Base-by-base conservation (phyloP, 306 rosid species). In the Astragalus glycyphyllos region DNA sequence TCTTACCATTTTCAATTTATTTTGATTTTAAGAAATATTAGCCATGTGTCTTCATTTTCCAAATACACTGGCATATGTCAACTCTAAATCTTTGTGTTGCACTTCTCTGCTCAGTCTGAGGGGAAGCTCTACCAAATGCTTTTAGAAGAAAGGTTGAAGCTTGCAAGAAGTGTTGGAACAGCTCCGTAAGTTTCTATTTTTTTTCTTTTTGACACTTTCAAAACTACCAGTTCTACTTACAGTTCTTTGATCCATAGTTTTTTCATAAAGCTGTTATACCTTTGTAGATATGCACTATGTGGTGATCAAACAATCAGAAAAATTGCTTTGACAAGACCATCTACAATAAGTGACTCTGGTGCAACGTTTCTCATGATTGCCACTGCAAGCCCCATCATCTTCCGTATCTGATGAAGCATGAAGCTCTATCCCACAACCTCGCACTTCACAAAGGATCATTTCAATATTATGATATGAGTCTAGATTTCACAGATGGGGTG, bases 131-230 rank as follows among this genome's bases (percentile, higher is more conserved):
- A 84, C 75, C 88, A 68, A 58, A 66, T 75, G 92, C 95, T 92
- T 84, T 82, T 92, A 54, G 96, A 87, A 76, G 98, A 87, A 85
- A 87, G 98, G 85, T 77, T 88, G 74, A 88, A 89, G 77, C 89
- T 89, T 44, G 95, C 98, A 68, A 82, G 87, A 80, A 47, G 77
- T 35, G 64, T 84, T 44, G 96, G 95, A 84, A 92, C 96, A 12
- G 98, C 98, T 45, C 95, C 95, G 98, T 92, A 80, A 1, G 94
- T 59, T 73, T 69, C 68, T 72, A 11, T 68, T 60, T 47, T 35
- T n/a, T n/a, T n/a, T n/a, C n/a, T n/a, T n/a, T n/a, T n/a, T n/a
- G n/a, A n/a, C n/a, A n/a, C n/a, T n/a, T n/a, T n/a, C n/a, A n/a
- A n/a, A n/a, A n/a, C n/a, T n/a, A n/a, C n/a, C n/a, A n/a, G n/a